Evolutionary conservation across 345 rosid genomes (phyloP).

Genomic region (Angophora floribunda): DNA sequence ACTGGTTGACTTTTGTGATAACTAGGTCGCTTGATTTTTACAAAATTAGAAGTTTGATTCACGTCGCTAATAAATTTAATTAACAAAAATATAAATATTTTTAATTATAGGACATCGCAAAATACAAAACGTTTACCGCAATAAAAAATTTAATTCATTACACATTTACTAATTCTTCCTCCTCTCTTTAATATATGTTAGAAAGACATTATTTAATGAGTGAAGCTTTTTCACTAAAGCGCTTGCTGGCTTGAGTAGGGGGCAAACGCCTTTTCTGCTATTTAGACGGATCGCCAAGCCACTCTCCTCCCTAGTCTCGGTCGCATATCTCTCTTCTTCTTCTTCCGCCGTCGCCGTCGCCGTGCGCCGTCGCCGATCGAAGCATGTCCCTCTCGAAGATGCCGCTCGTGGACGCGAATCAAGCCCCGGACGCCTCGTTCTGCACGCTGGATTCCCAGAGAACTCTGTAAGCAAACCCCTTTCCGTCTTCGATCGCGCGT

Average conservation of each 20-base stretch:
- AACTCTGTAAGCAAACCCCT: background rate
- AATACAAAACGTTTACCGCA: background rate
- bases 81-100: background rate
- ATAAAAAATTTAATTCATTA: too few relatives aligned
- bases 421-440: background rate
- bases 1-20: background rate
- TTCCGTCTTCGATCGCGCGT: background rate
- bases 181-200: background rate
- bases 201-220: background rate
- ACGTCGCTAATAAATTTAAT: accelerated
- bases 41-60: background rate
- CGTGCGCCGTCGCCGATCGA: background rate
- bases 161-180: too few relatives aligned
- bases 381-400: background rate
- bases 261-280: background rate
- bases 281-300: background rate
- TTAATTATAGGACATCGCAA: background rate
- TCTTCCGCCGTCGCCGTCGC: background rate
- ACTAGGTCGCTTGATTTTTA: accelerated
- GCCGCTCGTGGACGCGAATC: background rate
- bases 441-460: background rate
- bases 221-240: background rate
- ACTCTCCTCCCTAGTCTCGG: background rate
- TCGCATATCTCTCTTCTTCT: background rate
- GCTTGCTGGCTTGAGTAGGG: background rate